These are phyloP conservation scores for Penicillium atrosanguineum DNA, from an alignment of 495 filamentous ascomycete species.

Conservation along the genomic window DNA sequence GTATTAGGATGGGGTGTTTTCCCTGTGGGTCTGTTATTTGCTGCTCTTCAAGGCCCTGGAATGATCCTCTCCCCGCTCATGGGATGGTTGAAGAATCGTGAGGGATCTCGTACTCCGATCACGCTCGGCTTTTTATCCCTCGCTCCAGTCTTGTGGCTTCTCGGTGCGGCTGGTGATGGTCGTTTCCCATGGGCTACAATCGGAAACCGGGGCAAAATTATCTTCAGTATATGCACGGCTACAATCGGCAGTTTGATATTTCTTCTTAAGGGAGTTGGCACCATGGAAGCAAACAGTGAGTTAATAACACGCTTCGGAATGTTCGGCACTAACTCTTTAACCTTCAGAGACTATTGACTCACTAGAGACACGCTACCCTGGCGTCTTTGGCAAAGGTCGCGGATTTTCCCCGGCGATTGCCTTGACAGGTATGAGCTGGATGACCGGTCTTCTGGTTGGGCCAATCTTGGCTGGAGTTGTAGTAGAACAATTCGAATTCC, in stretches of 20 bases:
- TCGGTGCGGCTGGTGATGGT: constrained; percentile 23
- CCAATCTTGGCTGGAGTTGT: constrained; percentile 36
- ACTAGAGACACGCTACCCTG: constrained; percentile 20
- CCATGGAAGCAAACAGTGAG: constrained; percentile 36
- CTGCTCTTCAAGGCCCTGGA: constrained; percentile 26
- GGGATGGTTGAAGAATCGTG: constrained; percentile 30
- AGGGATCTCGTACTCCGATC: constrained; percentile 26
- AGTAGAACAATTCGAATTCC: constrained; percentile 33
- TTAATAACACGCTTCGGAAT: background rate
- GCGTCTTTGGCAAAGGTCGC: constrained; percentile 33
- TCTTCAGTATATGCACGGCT: constrained; percentile 19
- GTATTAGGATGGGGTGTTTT: constrained; percentile 33
- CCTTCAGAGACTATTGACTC: constrained; percentile 27
- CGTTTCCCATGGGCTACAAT: constrained; percentile 16
- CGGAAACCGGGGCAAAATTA: constrained; percentile 13
- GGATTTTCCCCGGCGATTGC: constrained; percentile 39
- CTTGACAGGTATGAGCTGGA: constrained; percentile 35
- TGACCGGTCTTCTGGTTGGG: constrained; percentile 31
- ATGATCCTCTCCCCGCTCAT: constrained; percentile 19
- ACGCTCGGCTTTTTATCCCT: constrained; percentile 19
- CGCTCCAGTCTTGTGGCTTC: constrained; percentile 19
- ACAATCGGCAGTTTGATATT: constrained; percentile 17
- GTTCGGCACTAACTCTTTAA: background rate
- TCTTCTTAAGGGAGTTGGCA: constrained; percentile 27
- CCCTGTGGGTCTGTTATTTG: constrained; percentile 28